These are phyloP conservation scores for Microcyclosporella mali DNA, from an alignment of 2,329 filamentous ascomycete species.

Conservation along the genomic window DNA sequence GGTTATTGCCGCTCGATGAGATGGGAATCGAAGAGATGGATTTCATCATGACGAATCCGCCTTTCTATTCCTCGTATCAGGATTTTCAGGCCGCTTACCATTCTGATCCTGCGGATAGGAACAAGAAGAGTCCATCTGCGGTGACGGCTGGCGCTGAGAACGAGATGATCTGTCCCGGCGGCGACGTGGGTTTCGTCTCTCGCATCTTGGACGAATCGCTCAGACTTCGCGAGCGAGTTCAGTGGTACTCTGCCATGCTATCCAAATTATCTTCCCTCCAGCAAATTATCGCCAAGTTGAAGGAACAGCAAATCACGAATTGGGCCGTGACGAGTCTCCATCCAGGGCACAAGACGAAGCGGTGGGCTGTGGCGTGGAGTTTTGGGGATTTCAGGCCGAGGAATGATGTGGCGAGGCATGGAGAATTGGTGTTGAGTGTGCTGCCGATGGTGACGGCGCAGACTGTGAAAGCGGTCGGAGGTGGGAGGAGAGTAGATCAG, in stretches of 20 bases:
- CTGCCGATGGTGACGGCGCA: conserved; percentile 44
- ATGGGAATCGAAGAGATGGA: conserved; percentile 54
- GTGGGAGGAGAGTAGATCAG: conserved; percentile 37
- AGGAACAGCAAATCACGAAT: conserved; percentile 58
- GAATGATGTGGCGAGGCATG: conserved; percentile 33
- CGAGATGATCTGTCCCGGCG: conserved; percentile 75
- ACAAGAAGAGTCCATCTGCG: conserved; percentile 36
- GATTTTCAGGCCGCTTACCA: conserved; percentile 59
- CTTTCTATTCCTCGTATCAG: conserved; percentile 73
- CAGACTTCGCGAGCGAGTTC: conserved; percentile 52
- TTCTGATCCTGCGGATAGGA: conserved; percentile 29
- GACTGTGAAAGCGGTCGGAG: conserved; percentile 35
- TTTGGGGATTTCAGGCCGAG: conserved; percentile 62
- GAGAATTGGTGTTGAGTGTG: conserved; percentile 25
- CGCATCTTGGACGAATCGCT: conserved; percentile 67
- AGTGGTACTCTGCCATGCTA: conserved; percentile 90
- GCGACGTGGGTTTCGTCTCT: conserved; percentile 68
- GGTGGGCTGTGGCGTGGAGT: conserved; percentile 89
- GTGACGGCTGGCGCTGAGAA: conserved; percentile 68
- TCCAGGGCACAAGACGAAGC: conserved; percentile 68
- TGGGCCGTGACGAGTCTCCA: conserved; percentile 76
- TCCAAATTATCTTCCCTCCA: conserved; percentile 68
- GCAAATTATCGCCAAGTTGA: conserved; percentile 55
- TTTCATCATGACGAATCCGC: conserved; percentile 91
- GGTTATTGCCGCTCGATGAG: conserved; percentile 59